phyloP scores from a whole-genome alignment of 202 grass and related monocot genomes.

The Sporobolus alterniflorus region DNA sequence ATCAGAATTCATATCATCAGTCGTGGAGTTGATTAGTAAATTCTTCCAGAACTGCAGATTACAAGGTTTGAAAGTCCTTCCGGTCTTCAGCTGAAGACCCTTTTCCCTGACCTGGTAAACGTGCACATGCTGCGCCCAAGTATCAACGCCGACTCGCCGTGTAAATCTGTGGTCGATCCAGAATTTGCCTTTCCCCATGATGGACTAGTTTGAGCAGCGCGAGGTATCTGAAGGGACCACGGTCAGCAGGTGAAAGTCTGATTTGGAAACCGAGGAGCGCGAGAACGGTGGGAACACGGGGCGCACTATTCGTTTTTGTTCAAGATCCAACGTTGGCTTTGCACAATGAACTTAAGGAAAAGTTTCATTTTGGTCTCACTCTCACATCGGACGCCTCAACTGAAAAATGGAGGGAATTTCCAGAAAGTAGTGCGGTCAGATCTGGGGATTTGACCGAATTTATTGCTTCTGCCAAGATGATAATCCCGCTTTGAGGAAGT shows the following conservation, averaged over 20 bases:
- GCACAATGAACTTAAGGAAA: not conserved
- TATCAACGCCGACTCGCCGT: conserved; percentile 4
- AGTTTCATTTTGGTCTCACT: not conserved
- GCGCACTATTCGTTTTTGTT: not conserved
- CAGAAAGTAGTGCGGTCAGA: not conserved
- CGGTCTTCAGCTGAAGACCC: too few species aligned
- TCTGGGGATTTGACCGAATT: not conserved
- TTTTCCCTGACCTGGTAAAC: not conserved
- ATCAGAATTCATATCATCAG: too few species aligned
- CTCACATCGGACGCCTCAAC: not conserved
- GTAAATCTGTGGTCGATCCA: not conserved
- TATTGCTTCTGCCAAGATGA: not conserved
- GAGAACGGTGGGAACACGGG: not conserved
- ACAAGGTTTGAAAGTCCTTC: too few species aligned
- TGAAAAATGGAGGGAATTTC: not conserved
- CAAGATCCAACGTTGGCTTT: not conserved
- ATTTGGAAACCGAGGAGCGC: conserved; percentile 9
- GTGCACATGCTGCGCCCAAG: not conserved
- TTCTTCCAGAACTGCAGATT: too few species aligned
- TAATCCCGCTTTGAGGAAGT: not conserved
- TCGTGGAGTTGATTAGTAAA: too few species aligned
- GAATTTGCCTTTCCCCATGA: too few species aligned
- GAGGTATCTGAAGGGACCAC: not conserved
- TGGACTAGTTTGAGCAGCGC: not conserved
- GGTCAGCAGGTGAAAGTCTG: not conserved